A percentile compares a stretch with the other conserved stretches of the same genome.
These are phyloP conservation scores for Tylopilus rubrobrunneus DNA, from an alignment of 768 basidiomycete species.

Conservation along the genomic window DNA sequence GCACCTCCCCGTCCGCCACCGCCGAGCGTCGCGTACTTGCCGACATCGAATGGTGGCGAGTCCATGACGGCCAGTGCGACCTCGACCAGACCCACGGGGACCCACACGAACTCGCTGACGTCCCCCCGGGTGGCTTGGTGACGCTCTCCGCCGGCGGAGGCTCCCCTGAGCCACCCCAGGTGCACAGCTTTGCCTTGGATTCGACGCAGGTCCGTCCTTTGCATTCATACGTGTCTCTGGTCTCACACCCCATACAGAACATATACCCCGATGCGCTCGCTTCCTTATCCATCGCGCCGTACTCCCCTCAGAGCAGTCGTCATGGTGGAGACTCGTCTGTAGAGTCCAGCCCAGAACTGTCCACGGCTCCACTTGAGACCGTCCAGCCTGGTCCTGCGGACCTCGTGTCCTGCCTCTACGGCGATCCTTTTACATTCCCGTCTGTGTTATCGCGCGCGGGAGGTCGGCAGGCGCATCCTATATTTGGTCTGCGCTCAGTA, in stretches of 20 bases:
- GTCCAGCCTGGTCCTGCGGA: slow-evolving; percentile 36
- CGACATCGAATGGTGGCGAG: slow-evolving; percentile 87
- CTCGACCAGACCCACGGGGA: slow-evolving; percentile 25
- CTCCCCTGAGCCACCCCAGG: slow-evolving; percentile 35
- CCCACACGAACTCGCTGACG: slow-evolving; percentile 7
- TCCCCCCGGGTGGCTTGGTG: slow-evolving; percentile 25
- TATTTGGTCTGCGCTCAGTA: slow-evolving; percentile 39
- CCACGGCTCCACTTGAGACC: slow-evolving; percentile 36
- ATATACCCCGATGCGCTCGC: slow-evolving; percentile 46
- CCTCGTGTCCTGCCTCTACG: slow-evolving; percentile 36
- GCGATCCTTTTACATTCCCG: slow-evolving; percentile 26
- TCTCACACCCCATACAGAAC: slow-evolving; percentile 17
- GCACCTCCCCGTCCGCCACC: slow-evolving; percentile 67
- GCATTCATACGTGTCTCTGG: not conserved
- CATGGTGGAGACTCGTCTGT: slow-evolving; percentile 43
- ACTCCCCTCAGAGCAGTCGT: slow-evolving; percentile 43
- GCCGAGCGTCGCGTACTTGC: slow-evolving; percentile 67
- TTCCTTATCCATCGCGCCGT: slow-evolving; percentile 52
- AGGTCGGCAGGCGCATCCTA: slow-evolving; percentile 24
- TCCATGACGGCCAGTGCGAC: slow-evolving; percentile 63
- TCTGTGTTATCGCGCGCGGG: slow-evolving; percentile 20
- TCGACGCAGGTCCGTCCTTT: slow-evolving; percentile 25
- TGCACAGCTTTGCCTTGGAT: slow-evolving; percentile 22
- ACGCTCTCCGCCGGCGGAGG: slow-evolving; percentile 36
- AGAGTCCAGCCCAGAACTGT: slow-evolving; percentile 54